Conservation (phyloP, 148 eudicot species). For the Chenopodium formosanum region DNA sequence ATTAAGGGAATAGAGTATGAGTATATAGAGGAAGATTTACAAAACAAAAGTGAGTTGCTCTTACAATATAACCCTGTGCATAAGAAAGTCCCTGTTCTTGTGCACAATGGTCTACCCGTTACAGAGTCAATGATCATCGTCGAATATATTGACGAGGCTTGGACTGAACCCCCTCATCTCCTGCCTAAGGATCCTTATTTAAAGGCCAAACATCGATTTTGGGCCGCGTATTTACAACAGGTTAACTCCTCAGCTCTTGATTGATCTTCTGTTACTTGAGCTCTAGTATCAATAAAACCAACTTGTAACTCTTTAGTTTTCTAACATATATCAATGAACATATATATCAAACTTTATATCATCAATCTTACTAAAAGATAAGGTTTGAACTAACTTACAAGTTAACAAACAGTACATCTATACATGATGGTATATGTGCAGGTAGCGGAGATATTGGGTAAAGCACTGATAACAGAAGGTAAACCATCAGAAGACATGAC, state of each 20-base stretch:
- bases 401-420: too few species aligned
- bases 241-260: background rate
- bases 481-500: background rate
- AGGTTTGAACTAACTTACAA: too few species aligned
- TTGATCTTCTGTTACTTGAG: too few species aligned
- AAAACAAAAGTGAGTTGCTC: constrained; percentile 29
- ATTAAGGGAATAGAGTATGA: constrained; percentile 35
- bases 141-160: constrained; percentile 52
- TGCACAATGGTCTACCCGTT: constrained; percentile 30
- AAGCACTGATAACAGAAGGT: background rate
- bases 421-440: background rate
- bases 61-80: constrained; percentile 32
- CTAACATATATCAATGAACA: too few species aligned
- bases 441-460: background rate
- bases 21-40: constrained; percentile 32
- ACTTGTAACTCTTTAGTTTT: too few species aligned
- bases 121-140: constrained; percentile 47
- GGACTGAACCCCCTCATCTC: constrained; percentile 34
- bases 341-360: too few species aligned
- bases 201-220: constrained; percentile 46
- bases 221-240: constrained; percentile 29
- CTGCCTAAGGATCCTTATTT: constrained; percentile 48
- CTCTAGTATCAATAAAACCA: too few species aligned
- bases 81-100: constrained; percentile 35
- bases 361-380: too few species aligned